Evolutionary conservation across 176 grass and related monocot genomes (phyloP).

Genomic region (Tillandsia leiboldiana): DNA sequence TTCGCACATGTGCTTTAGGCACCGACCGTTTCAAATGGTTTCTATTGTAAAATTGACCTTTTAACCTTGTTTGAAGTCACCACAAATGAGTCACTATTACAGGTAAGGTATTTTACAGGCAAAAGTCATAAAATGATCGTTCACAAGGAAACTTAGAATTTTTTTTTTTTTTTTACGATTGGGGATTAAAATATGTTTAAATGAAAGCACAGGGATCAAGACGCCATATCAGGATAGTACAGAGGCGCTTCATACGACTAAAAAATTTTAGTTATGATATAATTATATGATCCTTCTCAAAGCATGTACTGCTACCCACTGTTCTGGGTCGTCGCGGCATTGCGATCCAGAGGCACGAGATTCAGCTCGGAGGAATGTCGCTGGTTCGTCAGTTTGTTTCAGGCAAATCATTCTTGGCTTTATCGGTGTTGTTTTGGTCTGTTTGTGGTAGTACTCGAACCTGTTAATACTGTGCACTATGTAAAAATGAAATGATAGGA

Average conservation of each 20-base stretch:
- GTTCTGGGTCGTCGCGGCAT: conserved; percentile 5
- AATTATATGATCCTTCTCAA: not conserved
- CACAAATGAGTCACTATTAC: too few relatives aligned
- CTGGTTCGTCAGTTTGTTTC: conserved; percentile 41
- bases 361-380: conserved; percentile 14
- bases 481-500: not conserved
- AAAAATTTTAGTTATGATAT: not conserved
- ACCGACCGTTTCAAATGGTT: too few relatives aligned
- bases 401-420: conserved; percentile 99
- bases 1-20: too few relatives aligned
- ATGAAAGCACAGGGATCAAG: too few relatives aligned
- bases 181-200: too few relatives aligned
- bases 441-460: not conserved
- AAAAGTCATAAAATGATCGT: too few relatives aligned
- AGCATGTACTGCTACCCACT: not conserved
- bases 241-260: not conserved
- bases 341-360: conserved; percentile 8
- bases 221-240: too few relatives aligned
- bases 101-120: too few relatives aligned
- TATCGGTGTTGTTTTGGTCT: not conserved
- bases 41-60: too few relatives aligned
- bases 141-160: not conserved
- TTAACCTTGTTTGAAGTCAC: too few relatives aligned
- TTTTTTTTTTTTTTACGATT: not conserved
- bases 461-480: not conserved